These are phyloP conservation scores for Alternaria conjuncta DNA, from an alignment of 2,329 filamentous ascomycete species.

Conservation along the genomic window DNA sequence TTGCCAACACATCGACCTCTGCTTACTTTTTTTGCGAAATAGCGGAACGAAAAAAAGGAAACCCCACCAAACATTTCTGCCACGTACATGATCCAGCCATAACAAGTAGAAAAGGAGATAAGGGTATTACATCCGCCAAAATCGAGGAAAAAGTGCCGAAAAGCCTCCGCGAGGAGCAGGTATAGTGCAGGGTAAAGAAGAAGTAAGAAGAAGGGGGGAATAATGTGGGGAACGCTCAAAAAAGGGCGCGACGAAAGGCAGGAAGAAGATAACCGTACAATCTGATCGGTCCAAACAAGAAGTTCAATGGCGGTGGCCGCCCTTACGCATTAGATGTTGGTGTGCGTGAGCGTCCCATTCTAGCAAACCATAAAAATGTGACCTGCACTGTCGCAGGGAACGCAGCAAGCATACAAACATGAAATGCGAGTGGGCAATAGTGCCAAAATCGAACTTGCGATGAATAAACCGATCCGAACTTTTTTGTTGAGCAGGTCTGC, in stretches of 20 bases:
- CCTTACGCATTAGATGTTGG: conserved; percentile 35
- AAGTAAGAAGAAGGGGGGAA: conserved; percentile 13
- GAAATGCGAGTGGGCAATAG: conserved; percentile 30
- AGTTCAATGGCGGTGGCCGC: conserved; percentile 26
- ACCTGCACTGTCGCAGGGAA: conserved; percentile 41
- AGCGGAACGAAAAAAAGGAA: conserved; percentile 11
- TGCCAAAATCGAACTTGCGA: conserved; percentile 25
- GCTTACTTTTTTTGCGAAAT: conserved; percentile 16
- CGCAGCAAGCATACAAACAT: conserved; percentile 35
- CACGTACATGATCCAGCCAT: conserved; percentile 13
- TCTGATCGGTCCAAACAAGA: conserved; percentile 11
- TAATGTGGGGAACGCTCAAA: conserved; percentile 7
- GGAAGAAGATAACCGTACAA: conserved; percentile 18
- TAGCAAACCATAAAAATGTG: conserved; percentile 47
- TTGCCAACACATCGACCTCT: conserved; percentile 15
- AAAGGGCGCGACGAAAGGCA: conserved; percentile 4
- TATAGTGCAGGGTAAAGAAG: conserved; percentile 31
- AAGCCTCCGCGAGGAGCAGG: conserved; percentile 33
- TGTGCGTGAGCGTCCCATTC: conserved; percentile 48
- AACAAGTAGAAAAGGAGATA: conserved; percentile 15
- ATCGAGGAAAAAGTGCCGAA: conserved; percentile 22
- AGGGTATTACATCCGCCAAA: conserved; percentile 39
- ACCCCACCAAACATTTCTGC: conserved; percentile 6
- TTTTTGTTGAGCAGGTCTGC: conserved; percentile 20
- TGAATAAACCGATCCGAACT: conserved; percentile 21